Evolutionary conservation across 2,329 filamentous ascomycete species (phyloP), one percentile per base, ranked within the genome.

Genomic region (Monilinia fructicola): DNA sequence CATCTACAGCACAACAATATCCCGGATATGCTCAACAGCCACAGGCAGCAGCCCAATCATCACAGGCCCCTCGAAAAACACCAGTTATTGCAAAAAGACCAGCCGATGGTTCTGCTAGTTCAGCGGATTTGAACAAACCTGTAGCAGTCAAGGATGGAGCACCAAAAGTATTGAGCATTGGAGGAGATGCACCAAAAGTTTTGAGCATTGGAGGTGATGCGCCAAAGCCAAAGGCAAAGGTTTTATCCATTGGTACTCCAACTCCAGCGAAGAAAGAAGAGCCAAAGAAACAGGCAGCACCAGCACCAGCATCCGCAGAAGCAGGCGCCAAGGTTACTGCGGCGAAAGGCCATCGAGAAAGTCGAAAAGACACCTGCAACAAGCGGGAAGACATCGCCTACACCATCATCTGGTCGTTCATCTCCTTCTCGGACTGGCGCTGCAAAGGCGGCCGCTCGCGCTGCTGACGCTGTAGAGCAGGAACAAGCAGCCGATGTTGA

Each of bases 331-430:
- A 97, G 80, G 88, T 90, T n/a, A 83, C 90, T 2, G 94, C 93
- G 5, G 82, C 87, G 61, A 97, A 97, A 97, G 80, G 93, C 94
- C 12, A 92, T 97, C 70, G 92, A 96, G 76, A 97, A 97, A 95
- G 90, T 91, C 0, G 91, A 93, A 65, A 89, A 93, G 77, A 83
- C 86, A 64, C 81, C 85, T 11, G 80, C 80, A 58, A 81, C 81
- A 44, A 85, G 86, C 73, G 92, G 92, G 65, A 90, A 87, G 76
- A 89, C 90, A 4, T 95, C 93, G 1, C 91, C 94, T 23, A 86
- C 90, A 6, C 90, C 91, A 11, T 91, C 91, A 1, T 95, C 92
- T 14, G 94, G 93, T 56, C 87, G 92, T 63, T 92, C 90, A 48
- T 96, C 92, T 76, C 92, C 93, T 11, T 86, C 84, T 26, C 85